phyloP scores from a whole-genome alignment of 805 yeast genomes.

The Priceomyces haplophilus region DNA sequence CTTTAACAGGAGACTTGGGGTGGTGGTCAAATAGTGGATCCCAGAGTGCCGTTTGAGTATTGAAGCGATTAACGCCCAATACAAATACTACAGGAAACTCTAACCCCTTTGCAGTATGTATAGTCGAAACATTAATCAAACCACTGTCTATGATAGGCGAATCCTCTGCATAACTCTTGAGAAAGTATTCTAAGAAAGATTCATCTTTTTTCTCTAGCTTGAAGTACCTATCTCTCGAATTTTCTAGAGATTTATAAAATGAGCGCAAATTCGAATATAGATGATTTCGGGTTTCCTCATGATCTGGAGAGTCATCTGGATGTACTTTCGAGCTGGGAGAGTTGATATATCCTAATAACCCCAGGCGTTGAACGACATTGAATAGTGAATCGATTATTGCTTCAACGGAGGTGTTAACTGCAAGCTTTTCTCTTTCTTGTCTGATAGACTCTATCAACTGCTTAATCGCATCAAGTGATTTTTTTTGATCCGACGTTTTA shows the following conservation, averaged over 20 bases:
- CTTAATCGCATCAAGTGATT: slow-evolving; percentile 15
- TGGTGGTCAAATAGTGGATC: slow-evolving; percentile 10
- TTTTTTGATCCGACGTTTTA: slow-evolving; percentile 9
- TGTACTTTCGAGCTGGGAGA: slow-evolving; percentile 6
- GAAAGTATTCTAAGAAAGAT: slow-evolving; percentile 38
- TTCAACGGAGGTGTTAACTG: slow-evolving; percentile 29
- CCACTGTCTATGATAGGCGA: slow-evolving; percentile 22
- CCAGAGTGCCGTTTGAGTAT: slow-evolving; percentile 12
- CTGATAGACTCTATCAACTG: slow-evolving; percentile 13
- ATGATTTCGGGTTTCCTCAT: slow-evolving; percentile 7
- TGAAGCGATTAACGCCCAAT: slow-evolving; percentile 10
- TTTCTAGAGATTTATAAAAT: slow-evolving; percentile 21
- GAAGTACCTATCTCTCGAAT: slow-evolving; percentile 13
- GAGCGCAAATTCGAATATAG: slow-evolving; percentile 13
- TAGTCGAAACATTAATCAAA: slow-evolving; percentile 57
- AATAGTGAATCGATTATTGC: slow-evolving; percentile 32
- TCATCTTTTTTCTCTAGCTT: slow-evolving; percentile 7
- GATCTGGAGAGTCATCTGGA: not conserved
- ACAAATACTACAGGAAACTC: slow-evolving; percentile 71
- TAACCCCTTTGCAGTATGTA: slow-evolving; percentile 72
- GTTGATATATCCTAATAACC: slow-evolving; percentile 26
- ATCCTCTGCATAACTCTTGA: slow-evolving; percentile 40
- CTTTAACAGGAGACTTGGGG: slow-evolving; percentile 23
- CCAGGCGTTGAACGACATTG: slow-evolving; percentile 30
- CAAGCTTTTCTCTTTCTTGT: slow-evolving; percentile 16